phyloP scores from a whole-genome alignment of 106 monocot species.

The Apostasia shenzhenica region DNA sequence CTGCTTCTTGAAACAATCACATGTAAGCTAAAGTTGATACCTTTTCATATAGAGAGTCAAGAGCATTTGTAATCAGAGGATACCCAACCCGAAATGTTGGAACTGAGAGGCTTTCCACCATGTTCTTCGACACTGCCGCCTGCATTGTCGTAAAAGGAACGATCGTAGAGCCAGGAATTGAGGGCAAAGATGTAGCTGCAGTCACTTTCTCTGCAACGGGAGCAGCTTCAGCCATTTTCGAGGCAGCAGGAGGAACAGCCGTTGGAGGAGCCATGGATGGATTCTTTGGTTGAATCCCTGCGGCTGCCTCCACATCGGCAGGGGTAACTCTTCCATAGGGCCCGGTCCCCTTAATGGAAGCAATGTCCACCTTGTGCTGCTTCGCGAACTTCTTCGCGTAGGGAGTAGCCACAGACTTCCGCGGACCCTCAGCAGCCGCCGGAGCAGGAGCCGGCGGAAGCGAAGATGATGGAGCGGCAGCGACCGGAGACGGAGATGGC shows the following conservation, averaged over 20 bases:
- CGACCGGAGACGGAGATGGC: constrained; percentile 17
- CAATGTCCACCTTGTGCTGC: constrained; percentile 86
- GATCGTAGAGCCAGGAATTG: constrained; percentile 53
- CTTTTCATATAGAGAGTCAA: constrained; percentile 86
- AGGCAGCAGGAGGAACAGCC: not conserved
- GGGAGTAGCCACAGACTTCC: constrained; percentile 60
- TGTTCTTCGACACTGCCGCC: constrained; percentile 86
- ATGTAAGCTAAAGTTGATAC: constrained; percentile 12
- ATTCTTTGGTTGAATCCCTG: constrained; percentile 55
- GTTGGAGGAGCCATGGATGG: constrained; percentile 4
- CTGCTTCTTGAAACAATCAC: no score
- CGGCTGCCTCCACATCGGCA: constrained; percentile 68
- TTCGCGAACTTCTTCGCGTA: constrained; percentile 92
- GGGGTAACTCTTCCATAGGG: constrained; percentile 73
- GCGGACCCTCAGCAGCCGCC: constrained; percentile 18
- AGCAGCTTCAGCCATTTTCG: not conserved
- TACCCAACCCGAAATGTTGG: constrained; percentile 94
- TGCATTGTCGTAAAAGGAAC: constrained; percentile 90
- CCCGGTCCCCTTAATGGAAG: constrained; percentile 56
- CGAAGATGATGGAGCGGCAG: constrained; percentile 10
- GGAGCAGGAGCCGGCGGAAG: constrained; percentile 3
- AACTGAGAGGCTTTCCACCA: constrained; percentile 87
- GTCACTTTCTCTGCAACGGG: constrained; percentile 3
- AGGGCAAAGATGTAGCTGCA: constrained; percentile 14
- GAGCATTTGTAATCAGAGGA: constrained; percentile 56